Percentiles rank a stretch among this genome's conserved stretches.
phyloP scores from a whole-genome alignment of 2,329 filamentous ascomycete genomes.

The Elsinoe australis region DNA sequence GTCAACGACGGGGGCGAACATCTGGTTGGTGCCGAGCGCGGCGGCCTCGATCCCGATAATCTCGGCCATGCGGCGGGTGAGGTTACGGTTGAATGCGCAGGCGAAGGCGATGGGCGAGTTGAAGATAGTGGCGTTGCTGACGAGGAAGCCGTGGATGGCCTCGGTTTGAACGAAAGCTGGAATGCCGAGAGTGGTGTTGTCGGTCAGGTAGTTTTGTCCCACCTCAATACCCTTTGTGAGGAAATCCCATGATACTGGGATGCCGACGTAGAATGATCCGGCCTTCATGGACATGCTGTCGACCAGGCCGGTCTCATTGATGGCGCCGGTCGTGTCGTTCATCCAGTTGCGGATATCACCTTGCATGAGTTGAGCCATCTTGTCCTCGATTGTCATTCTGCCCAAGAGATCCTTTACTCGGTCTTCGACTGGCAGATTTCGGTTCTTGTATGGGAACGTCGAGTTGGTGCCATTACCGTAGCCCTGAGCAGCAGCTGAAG shows the following conservation, averaged over 20 bases:
- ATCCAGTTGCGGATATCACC: slow-evolving; percentile 68
- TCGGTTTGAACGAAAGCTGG: slow-evolving; percentile 67
- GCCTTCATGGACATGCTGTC: slow-evolving; percentile 59
- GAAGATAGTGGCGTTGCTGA: slow-evolving; percentile 68
- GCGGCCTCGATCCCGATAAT: slow-evolving; percentile 59
- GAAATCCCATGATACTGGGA: slow-evolving; percentile 56
- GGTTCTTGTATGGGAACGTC: slow-evolving; percentile 50
- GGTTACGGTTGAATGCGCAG: slow-evolving; percentile 60
- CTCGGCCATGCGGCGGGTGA: slow-evolving; percentile 59
- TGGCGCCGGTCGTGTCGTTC: slow-evolving; percentile 56
- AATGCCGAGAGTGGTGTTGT: slow-evolving; percentile 62
- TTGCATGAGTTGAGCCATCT: slow-evolving; percentile 56
- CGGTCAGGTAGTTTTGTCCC: slow-evolving; percentile 60
- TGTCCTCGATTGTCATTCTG: slow-evolving; percentile 68
- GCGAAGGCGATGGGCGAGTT: slow-evolving; percentile 67
- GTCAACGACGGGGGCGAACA: slow-evolving; percentile 65
- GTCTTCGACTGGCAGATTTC: slow-evolving; percentile 53
- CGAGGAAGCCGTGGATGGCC: slow-evolving; percentile 64
- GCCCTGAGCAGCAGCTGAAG: neutral
- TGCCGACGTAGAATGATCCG: slow-evolving; percentile 66
- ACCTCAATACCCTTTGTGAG: slow-evolving; percentile 55
- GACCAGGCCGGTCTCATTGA: slow-evolving; percentile 59
- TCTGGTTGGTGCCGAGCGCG: slow-evolving; percentile 62
- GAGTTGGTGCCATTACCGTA: slow-evolving; percentile 15
- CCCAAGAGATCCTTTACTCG: slow-evolving; percentile 60